phyloP scores from a whole-genome alignment of 345 rosid species.

The Lepidium sativum region DNA sequence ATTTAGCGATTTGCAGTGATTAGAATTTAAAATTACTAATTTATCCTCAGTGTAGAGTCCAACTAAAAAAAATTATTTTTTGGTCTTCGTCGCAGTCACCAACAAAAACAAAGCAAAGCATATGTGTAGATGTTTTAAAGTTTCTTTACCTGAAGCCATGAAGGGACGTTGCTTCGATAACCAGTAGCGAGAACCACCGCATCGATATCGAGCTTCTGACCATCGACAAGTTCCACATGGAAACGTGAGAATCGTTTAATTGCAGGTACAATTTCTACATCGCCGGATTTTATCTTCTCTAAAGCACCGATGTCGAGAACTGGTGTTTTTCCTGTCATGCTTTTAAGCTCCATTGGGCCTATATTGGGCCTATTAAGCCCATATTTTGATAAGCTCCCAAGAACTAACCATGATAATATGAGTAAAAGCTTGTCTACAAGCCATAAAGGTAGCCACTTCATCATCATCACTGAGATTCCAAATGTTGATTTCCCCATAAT shows the following conservation, averaged over 20 bases:
- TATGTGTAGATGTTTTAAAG: neutral
- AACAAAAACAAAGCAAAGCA: no score
- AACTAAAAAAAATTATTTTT: no score
- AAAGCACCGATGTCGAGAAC: slow-evolving; percentile 75
- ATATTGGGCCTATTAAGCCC: slow-evolving; percentile 56
- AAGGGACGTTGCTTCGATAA: slow-evolving; percentile 59
- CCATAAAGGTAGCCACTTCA: slow-evolving; percentile 76
- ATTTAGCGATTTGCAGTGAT: no score
- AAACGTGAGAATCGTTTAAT: slow-evolving; percentile 43
- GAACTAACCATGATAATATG: slow-evolving; percentile 42
- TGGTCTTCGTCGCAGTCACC: no score
- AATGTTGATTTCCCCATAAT: slow-evolving; percentile 51
- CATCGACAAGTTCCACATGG: slow-evolving; percentile 58
- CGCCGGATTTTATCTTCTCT: slow-evolving; percentile 57
- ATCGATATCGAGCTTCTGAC: slow-evolving; percentile 44
- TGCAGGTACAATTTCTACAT: slow-evolving; percentile 59
- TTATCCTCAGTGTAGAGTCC: no score
- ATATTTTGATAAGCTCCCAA: slow-evolving; percentile 45
- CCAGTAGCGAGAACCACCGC: slow-evolving; percentile 71
- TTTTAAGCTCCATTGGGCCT: slow-evolving; percentile 65
- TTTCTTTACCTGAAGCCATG: slow-evolving; percentile 60
- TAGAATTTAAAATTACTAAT: no score
- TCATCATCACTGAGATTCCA: slow-evolving; percentile 42
- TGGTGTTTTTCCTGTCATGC: slow-evolving; percentile 61
- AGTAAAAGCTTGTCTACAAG: slow-evolving; percentile 57